A percentile compares a stretch with the other conserved stretches of the same genome.
Evolutionary conservation across 1,139 yeast genomes (phyloP).

Genomic region (Yamadazyma membranifaciens): DNA sequence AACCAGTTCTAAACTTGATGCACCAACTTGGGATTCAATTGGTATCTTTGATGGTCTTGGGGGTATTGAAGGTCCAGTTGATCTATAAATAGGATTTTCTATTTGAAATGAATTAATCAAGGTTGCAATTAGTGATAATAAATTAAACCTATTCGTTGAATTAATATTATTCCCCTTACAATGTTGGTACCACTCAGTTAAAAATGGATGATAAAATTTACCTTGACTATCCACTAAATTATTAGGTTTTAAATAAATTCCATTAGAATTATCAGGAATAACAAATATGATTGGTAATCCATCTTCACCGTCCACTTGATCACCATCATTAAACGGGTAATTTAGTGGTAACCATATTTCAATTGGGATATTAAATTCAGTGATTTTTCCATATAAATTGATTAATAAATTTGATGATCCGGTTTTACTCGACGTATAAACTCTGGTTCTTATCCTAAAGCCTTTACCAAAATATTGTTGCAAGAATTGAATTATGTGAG

Average conservation of each 20-base stretch:
- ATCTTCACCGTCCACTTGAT: constrained; percentile 14
- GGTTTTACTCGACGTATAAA: constrained; percentile 52
- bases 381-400: constrained; percentile 55
- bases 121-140: constrained; percentile 35
- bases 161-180: constrained; percentile 13
- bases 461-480: constrained; percentile 40
- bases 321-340: constrained; percentile 49
- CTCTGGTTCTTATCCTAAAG: constrained; percentile 64
- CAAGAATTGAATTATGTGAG: constrained; percentile 59
- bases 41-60: constrained; percentile 24
- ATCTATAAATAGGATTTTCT: constrained; percentile 28
- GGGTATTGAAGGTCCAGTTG: constrained; percentile 13
- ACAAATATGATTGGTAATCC: constrained; percentile 65
- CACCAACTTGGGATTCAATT: neutral
- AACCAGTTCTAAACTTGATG: neutral
- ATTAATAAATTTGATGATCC: constrained; percentile 64
- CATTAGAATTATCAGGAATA: constrained; percentile 44
- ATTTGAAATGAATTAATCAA: constrained; percentile 40
- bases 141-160: constrained; percentile 24
- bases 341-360: constrained; percentile 75
- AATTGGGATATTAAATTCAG: constrained; percentile 49
- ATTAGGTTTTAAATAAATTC: constrained; percentile 50
- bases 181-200: constrained; percentile 55
- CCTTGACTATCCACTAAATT: constrained; percentile 77
- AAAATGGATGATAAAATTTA: constrained; percentile 64